These are phyloP conservation scores for Fusarium tanahbumbuense DNA, from an alignment of 2,329 filamentous ascomycete species.

Conservation along the genomic window DNA sequence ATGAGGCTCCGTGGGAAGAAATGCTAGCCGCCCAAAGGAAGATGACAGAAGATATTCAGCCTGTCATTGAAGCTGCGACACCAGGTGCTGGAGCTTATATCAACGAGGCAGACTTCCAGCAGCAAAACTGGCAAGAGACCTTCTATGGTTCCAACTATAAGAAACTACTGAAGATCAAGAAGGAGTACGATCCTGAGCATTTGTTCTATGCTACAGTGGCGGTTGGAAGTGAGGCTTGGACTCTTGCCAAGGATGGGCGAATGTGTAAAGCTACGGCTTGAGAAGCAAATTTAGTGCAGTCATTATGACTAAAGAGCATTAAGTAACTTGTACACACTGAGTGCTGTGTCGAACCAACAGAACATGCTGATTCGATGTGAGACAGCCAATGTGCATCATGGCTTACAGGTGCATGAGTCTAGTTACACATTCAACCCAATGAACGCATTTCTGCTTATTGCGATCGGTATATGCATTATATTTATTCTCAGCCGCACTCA, in stretches of 20 bases:
- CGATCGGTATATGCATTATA: too few relatives aligned
- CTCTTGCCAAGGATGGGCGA: constrained; percentile 11
- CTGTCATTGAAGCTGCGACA: constrained; percentile 49
- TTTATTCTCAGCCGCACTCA: neutral
- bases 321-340: too few relatives aligned
- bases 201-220: constrained; percentile 61
- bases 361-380: too few relatives aligned
- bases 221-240: constrained; percentile 65
- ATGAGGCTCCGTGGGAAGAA: constrained; percentile 43
- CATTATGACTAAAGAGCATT: too few relatives aligned
- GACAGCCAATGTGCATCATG: too few relatives aligned
- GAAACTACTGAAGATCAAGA: constrained; percentile 57
- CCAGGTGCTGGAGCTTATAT: constrained; percentile 59
- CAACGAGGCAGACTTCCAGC: constrained; percentile 63
- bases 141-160: constrained; percentile 62
- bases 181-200: constrained; percentile 59
- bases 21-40: constrained; percentile 47
- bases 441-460: too few relatives aligned
- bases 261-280: constrained; percentile 26
- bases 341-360: too few relatives aligned
- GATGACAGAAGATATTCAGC: constrained; percentile 45
- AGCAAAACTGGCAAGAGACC: constrained; percentile 55
- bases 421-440: rapidly evolving
- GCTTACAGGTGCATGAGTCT: too few relatives aligned
- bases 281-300: neutral